A percentile compares a stretch with the other conserved stretches of the same genome.
phyloP scores from a whole-genome alignment of 768 basidiomycete genomes.

The Kwoniella dejecticola region DNA sequence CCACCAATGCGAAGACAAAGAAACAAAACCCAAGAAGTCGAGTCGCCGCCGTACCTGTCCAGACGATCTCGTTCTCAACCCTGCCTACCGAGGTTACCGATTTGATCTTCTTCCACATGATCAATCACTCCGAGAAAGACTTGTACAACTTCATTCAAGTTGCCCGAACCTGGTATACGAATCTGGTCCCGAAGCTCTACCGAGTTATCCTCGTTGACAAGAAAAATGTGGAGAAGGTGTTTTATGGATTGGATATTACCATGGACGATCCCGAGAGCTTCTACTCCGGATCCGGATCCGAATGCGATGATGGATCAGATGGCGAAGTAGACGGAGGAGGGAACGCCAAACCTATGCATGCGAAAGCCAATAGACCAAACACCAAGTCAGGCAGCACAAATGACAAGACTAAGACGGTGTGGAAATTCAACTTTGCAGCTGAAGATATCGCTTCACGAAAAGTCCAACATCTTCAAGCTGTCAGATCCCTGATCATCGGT shows the following conservation, averaged over 20 bases:
- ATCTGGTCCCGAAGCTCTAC: not conserved
- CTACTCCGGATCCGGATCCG: too few species aligned
- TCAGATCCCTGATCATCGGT: conserved; percentile 2
- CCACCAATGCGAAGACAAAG: not conserved
- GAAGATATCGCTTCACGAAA: conserved; percentile 1
- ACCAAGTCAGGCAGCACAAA: too few species aligned
- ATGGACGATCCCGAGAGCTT: too few species aligned
- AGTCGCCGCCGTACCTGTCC: not conserved
- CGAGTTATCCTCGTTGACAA: not conserved
- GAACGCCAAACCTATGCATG: too few species aligned
- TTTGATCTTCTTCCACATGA: not conserved
- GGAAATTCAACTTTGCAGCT: not conserved
- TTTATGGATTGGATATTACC: not conserved
- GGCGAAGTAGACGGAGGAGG: too few species aligned
- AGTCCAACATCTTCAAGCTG: not conserved
- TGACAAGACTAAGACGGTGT: too few species aligned
- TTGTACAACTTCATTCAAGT: not conserved
- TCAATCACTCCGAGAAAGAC: too few species aligned
- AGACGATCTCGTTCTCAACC: not conserved
- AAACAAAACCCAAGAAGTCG: not conserved
- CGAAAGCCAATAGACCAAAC: too few species aligned
- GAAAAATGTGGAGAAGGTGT: not conserved
- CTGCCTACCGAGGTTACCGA: not conserved
- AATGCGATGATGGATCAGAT: too few species aligned
- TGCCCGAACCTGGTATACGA: not conserved